Evolutionary conservation across 352 stramenopile genomes (phyloP).

Genomic region (Aphanomyces astaci): DNA sequence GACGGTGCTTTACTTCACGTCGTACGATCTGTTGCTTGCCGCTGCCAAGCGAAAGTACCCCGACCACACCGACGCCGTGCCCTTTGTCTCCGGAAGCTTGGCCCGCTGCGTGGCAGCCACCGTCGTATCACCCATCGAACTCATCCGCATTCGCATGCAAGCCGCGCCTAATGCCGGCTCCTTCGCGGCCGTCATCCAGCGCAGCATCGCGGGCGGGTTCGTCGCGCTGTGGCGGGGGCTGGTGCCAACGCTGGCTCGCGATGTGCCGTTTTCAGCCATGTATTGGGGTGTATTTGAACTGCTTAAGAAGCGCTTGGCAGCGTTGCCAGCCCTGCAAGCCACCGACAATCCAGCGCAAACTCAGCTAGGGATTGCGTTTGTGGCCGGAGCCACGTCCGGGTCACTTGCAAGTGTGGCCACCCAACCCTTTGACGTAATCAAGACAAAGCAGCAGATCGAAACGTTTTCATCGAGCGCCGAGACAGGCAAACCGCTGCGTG

Average conservation of each 20-base stretch:
- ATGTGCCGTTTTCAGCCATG: constrained; percentile 92
- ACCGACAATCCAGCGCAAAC: constrained; percentile 28
- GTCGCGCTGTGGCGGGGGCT: constrained; percentile 63
- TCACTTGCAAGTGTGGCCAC: constrained; percentile 84
- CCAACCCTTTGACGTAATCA: constrained; percentile 94
- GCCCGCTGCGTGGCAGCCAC: constrained; percentile 49
- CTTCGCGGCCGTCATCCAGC: constrained; percentile 39
- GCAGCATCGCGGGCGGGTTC: constrained; percentile 35
- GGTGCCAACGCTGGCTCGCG: constrained; percentile 83
- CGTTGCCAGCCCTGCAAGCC: constrained; percentile 25
- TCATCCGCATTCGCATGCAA: constrained; percentile 84
- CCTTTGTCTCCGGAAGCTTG: constrained; percentile 35
- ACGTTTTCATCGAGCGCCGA: constrained; percentile 33
- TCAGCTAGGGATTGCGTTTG: constrained; percentile 58
- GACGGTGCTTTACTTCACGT: constrained; percentile 91
- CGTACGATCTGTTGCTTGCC: constrained; percentile 78
- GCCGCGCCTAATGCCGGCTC: constrained; percentile 43
- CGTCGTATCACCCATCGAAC: constrained; percentile 77
- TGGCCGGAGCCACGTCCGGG: constrained; percentile 73
- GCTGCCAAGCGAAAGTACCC: constrained; percentile 35
- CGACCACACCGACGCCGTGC: constrained; percentile 36
- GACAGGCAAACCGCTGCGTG: constrained; percentile 26
- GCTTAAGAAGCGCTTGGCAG: constrained; percentile 45
- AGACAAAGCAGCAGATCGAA: constrained; percentile 80
- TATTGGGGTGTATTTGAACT: constrained; percentile 91